Base-by-base conservation (phyloP, 371 early-diverging fungal genomes). In the Syncephalastrum monosporum region DNA sequence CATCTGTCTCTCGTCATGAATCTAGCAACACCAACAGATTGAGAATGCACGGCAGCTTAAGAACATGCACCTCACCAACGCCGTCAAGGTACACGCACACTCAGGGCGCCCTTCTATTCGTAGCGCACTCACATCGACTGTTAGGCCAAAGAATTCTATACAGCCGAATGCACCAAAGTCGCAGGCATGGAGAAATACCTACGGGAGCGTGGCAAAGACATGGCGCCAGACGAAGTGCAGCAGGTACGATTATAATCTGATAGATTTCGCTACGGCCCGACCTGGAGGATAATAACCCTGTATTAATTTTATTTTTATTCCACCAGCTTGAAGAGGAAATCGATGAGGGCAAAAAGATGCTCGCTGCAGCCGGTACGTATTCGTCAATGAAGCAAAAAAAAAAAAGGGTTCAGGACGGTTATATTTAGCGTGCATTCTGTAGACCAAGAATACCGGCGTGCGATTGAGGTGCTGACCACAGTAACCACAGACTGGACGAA, bases 11-110 rank as follows among this genome's bases (percentile, higher is more conserved):
- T 44, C 6, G 3, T 19, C 7, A 23, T 13, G 16, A 44, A 21
- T 21, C 21, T 61, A 79, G 79, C 65, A 72, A 61, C 58, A 65
- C 19, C 70, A 72, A 56, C 69, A 75, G 19, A 67, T 79, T 17
- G 79, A 79, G 52, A 74, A 70, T 38, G 56, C 74, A 16, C 68
- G 56, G 29, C 74, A 75, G 50, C 61, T 74, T 0, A 74, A 71
- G 56, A 60, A 64, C 33, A 47, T 75, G 56, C 76, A 79, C 53
- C 55, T 64, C 44, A 51, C 68, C 21, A 71, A 75, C 62, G 77
- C 74, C 44, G 56, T 56, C 56, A 68, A 71, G 67, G 77, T 77
- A 64, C 61, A 50, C 14, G 7, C 1, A 52, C 41, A 21, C 21
- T 21, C n/a, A 13, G 12, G 27, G 27, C 8, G 29, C 13, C 21